phyloP scores from a whole-genome alignment of 2,329 filamentous ascomycete genomes.

The Fusarium floridanum region DNA sequence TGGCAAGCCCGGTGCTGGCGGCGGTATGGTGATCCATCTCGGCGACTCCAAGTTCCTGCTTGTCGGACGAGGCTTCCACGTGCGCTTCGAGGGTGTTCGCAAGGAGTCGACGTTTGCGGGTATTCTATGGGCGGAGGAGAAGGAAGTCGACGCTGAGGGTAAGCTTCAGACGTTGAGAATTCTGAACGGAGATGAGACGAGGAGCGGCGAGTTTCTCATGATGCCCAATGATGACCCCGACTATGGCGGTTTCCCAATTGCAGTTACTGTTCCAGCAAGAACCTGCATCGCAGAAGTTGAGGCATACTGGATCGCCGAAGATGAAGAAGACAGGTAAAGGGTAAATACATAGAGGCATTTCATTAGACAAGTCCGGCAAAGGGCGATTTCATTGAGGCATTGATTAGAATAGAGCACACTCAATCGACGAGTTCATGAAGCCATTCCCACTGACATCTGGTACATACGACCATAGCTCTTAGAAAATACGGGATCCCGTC shows the following conservation, averaged over 20 bases:
- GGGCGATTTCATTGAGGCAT: neutral
- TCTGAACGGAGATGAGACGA: constrained; percentile 58
- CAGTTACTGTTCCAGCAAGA: constrained; percentile 64
- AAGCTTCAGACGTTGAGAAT: constrained; percentile 50
- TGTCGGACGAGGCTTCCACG: constrained; percentile 56
- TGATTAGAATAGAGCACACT: neutral
- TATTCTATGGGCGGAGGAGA: constrained; percentile 54
- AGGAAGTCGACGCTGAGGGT: constrained; percentile 52
- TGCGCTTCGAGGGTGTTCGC: constrained; percentile 48
- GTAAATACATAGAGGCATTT: neutral
- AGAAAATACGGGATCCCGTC: constrained; percentile 7
- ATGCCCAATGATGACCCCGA: constrained; percentile 70
- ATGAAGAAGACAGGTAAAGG: constrained; percentile 42
- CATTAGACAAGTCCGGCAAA: neutral
- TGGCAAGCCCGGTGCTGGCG: constrained; percentile 54
- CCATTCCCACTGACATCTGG: neutral
- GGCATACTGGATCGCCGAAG: constrained; percentile 52
- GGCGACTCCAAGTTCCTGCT: constrained; percentile 52
- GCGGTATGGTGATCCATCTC: constrained; percentile 55
- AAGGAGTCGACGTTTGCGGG: constrained; percentile 53
- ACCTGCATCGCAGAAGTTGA: constrained; percentile 61
- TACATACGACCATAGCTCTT: constrained; percentile 12
- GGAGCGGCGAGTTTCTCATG: constrained; percentile 60
- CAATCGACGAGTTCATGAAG: neutral
- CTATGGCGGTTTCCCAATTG: constrained; percentile 68